Conservation (phyloP, 2,329 filamentous ascomycete species). For the Zarea fungicola region DNA sequence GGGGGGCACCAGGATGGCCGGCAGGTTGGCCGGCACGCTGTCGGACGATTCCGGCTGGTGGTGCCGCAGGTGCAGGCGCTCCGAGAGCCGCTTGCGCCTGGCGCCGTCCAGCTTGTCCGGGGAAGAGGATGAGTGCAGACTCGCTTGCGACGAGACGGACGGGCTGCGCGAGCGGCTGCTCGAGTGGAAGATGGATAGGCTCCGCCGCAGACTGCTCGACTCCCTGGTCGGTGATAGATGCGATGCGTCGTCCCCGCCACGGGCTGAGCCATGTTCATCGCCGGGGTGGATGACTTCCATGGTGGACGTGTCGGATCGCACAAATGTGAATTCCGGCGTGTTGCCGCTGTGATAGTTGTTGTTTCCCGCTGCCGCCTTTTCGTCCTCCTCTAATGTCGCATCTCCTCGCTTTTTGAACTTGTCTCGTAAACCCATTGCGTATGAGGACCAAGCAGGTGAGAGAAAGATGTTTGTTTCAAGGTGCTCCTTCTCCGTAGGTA, state of each 20-base stretch:
- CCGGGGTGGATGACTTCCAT: conserved; percentile 76
- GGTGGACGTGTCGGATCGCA: conserved; percentile 75
- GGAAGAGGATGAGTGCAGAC: conserved; percentile 30
- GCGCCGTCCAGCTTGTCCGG: conserved; percentile 20
- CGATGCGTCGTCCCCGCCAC: conserved; percentile 22
- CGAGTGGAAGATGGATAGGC: conserved; percentile 40
- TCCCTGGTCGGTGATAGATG: conserved; percentile 25
- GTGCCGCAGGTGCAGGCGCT: conserved; percentile 60
- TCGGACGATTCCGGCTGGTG: conserved; percentile 57
- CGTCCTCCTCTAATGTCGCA: conserved; percentile 26
- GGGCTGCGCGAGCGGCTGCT: conserved; percentile 43
- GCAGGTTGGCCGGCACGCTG: conserved; percentile 74
- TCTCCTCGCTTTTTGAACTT: conserved; percentile 50
- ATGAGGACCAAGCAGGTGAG: no score
- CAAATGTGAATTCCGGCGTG: conserved; percentile 70
- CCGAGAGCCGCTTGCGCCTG: conserved; percentile 48
- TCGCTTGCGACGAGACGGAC: conserved; percentile 39
- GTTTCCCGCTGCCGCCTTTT: conserved; percentile 26
- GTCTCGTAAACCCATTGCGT: conserved; percentile 46
- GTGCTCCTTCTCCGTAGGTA: no score
- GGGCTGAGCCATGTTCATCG: conserved; percentile 20
- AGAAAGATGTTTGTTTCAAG: no score
- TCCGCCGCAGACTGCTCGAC: conserved; percentile 33
- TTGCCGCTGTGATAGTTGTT: conserved; percentile 11
- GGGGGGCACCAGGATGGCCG: conserved; percentile 56